Evolutionary conservation across 768 basidiomycete species (phyloP), one percentile per base, ranked within the genome.

Genomic region (Macrolepiota dolichaula): DNA sequence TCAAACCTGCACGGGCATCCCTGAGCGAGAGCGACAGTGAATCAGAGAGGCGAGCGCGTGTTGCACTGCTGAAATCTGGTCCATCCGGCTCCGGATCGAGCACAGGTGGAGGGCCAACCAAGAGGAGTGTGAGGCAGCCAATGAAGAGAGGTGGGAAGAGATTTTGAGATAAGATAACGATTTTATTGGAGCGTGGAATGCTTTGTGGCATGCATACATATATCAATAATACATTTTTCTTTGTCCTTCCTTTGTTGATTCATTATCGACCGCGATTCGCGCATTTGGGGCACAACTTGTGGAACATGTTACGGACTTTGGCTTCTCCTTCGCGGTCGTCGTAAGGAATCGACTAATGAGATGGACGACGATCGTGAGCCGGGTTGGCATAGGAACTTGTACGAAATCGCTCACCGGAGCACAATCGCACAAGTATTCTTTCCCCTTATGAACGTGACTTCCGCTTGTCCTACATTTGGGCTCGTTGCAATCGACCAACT

Each of bases 91-190:
- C 69, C 51, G 68, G 70, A 46, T 66, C 71, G 52, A 64, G 62
- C 11, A 42, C 17, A 32, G 19, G 57, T n/a, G 54, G 61, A 9
- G 66, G 66, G 29, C 64, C 63, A 24, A 77, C 78, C 58, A 77
- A 84, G 62, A 77, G 85, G 57, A 85, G 85, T 42, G 78, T 85
- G 47, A 82, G 85, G 66, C 90, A 92, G 66, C 91, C 91, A 4
- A 77, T 92, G 63, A 91, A 86, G 73, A 83, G 90, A 65, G 87
- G 87, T 37, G 88, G 86, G 32, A 89, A 84, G 70, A 82, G 87
- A 63, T 92, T 90, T 77, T 91, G 79, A 79, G 17, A 11, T 5
- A 51, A 15, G 29, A 17, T 19, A 36, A 47, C 13, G 7, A 19
- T 49, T 19, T n/a, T 37, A 19, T 57, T 11, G 27, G 15, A 47